Conservation (phyloP, 78 protist species). For the Bigelowiella natans region DNA sequence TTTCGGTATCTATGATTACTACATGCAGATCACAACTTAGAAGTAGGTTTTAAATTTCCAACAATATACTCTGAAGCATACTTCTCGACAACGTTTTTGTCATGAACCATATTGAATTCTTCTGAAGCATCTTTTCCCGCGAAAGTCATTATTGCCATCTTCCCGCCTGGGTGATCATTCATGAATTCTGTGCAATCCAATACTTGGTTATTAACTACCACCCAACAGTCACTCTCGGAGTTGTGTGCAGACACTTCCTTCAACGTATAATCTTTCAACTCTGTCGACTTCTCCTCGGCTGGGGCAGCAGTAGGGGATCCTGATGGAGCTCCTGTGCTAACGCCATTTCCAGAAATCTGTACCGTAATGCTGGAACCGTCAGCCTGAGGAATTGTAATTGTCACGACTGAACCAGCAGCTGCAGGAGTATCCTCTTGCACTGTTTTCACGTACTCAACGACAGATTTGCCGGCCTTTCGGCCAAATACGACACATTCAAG, state of each 20-base stretch:
- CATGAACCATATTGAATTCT: conserved; percentile 8
- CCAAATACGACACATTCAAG: conserved; percentile 78
- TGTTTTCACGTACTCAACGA: neutral
- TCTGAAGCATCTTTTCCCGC: neutral
- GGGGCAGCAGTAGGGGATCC: neutral
- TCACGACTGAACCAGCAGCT: neutral
- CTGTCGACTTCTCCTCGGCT: neutral
- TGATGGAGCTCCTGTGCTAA: neutral
- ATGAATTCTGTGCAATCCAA: neutral
- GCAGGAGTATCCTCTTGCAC: neutral
- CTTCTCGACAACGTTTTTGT: neutral
- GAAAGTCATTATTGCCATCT: conserved; percentile 2
- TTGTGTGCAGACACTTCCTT: neutral
- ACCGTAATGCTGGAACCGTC: neutral
- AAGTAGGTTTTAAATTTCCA: neutral
- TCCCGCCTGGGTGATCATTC: conserved; percentile 5
- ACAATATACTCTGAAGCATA: neutral
- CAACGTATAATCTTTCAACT: neutral
- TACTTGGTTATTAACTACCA: neutral
- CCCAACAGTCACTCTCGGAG: conserved; percentile 1
- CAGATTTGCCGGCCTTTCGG: neutral
- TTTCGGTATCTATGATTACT: neutral
- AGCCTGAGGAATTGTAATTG: neutral
- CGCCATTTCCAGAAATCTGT: neutral
- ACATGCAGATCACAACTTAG: neutral